Conservation (phyloP, 192 early-diverging fungal species). For the Entomortierella beljakovae region DNA sequence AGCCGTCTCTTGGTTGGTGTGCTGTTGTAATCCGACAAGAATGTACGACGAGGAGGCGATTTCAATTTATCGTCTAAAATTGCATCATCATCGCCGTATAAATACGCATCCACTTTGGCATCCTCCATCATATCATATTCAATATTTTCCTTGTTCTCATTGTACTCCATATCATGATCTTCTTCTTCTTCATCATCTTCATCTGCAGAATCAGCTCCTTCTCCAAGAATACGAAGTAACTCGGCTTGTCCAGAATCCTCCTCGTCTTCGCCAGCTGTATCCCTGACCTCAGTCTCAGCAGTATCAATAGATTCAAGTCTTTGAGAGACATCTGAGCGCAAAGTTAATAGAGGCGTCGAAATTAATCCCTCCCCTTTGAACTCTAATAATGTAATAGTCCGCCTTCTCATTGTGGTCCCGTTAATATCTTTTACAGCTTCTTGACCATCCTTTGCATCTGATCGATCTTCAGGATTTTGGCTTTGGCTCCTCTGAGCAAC, state of each 20-base stretch:
- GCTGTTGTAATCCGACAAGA: not conserved
- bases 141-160: not conserved
- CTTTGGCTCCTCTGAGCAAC: constrained; percentile 15
- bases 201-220: constrained; percentile 1
- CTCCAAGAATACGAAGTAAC: constrained; percentile 21
- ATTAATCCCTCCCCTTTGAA: not conserved
- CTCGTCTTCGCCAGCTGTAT: not conserved
- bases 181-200: not conserved
- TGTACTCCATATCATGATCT: not conserved
- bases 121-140: not conserved
- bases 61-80: not conserved
- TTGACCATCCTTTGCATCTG: not conserved
- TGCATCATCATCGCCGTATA: not conserved
- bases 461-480: not conserved
- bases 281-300: not conserved
- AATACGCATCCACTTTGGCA: not conserved
- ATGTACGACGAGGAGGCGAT: not conserved
- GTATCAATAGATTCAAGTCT: not conserved
- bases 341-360: not conserved
- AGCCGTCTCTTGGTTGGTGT: constrained; percentile 25
- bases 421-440: not conserved
- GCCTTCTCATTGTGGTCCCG: not conserved
- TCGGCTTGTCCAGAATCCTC: constrained; percentile 30
- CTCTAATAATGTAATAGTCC: constrained; percentile 21
- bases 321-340: not conserved